A percentile compares a stretch with the other conserved stretches of the same genome.
Evolutionary conservation across 139 green algal genomes (phyloP).

Genomic region (Haematococcus lacustris): DNA sequence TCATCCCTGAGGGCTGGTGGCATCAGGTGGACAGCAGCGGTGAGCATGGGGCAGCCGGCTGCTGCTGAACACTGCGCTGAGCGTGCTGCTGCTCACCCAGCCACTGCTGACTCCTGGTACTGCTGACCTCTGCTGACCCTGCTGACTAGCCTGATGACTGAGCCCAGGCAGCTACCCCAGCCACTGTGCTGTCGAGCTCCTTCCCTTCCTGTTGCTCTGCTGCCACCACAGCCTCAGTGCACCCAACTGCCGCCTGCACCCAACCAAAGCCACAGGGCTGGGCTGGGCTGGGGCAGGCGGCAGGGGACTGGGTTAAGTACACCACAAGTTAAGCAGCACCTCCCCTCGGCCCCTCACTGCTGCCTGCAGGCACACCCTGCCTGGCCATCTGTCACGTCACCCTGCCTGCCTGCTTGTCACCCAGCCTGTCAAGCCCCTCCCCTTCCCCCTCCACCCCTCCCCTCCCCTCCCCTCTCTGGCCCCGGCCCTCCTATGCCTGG

Average conservation of each 20-base stretch:
- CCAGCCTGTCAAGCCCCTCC: too few species aligned
- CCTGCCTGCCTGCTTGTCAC: not conserved
- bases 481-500: not conserved
- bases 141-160: not conserved
- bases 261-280: too few species aligned
- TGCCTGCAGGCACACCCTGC: not conserved
- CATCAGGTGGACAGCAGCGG: conserved; percentile 53
- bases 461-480: too few species aligned
- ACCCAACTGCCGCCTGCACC: too few species aligned
- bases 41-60: conserved; percentile 2
- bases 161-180: not conserved
- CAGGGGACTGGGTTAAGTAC: too few species aligned
- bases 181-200: not conserved
- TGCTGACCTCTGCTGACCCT: not conserved
- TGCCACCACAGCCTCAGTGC: not conserved
- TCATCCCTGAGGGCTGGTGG: conserved; percentile 77
- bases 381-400: not conserved
- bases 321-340: too few species aligned
- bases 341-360: not conserved
- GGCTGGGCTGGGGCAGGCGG: too few species aligned
- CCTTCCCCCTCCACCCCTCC: too few species aligned
- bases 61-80: too few species aligned
- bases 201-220: not conserved
- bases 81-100: too few species aligned
- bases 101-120: not conserved